Conservation (phyloP, 2,329 filamentous ascomycete species). For the Plectosphaerella plurivora region DNA sequence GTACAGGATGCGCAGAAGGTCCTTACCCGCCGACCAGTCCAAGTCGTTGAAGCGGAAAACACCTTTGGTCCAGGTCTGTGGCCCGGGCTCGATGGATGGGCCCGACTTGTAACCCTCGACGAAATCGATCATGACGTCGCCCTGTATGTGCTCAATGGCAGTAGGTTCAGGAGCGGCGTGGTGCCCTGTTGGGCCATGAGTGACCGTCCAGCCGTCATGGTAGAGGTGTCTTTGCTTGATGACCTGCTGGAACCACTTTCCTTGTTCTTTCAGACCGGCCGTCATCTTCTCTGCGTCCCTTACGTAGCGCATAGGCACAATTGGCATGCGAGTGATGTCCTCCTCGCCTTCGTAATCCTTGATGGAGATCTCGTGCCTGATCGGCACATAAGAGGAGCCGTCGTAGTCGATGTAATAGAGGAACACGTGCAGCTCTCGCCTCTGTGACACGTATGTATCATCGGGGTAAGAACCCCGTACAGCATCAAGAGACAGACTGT, state of each 20-base stretch:
- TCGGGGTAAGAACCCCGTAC: no score
- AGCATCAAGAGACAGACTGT: background rate
- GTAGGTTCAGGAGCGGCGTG: background rate
- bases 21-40: background rate
- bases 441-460: background rate
- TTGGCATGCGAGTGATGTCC: slow-evolving; percentile 6
- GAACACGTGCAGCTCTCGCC: background rate
- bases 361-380: slow-evolving; percentile 1
- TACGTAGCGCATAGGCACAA: slow-evolving; percentile 11
- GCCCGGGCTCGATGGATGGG: slow-evolving; percentile 8
- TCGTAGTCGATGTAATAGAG: slow-evolving; percentile 7
- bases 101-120: slow-evolving; percentile 10
- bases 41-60: background rate
- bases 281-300: background rate
- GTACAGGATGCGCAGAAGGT: background rate
- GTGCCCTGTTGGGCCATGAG: background rate
- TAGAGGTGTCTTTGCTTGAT: slow-evolving; percentile 2
- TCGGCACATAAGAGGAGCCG: background rate
- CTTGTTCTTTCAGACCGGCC: background rate
- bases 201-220: slow-evolving; percentile 9
- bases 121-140: slow-evolving; percentile 20
- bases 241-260: slow-evolving; percentile 2
- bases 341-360: slow-evolving; percentile 3
- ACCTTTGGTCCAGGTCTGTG: background rate
- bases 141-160: slow-evolving; percentile 14